Base-by-base conservation (phyloP, 2,329 filamentous ascomycete genomes). In the Aspergillus candidus region DNA sequence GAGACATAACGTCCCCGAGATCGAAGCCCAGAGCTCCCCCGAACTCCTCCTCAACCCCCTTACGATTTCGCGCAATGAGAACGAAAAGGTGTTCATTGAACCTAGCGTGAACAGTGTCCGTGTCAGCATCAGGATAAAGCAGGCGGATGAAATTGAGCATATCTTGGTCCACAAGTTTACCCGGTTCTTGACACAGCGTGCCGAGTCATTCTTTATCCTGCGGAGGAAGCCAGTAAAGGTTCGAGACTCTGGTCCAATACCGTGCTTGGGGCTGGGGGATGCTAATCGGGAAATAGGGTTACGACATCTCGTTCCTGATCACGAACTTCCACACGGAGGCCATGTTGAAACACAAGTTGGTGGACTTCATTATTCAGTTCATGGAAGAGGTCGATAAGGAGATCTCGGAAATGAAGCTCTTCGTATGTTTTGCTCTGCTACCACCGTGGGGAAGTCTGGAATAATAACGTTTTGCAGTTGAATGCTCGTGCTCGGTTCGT, bases 301-400 rank as follows among this genome's bases (percentile, higher is more conserved):
- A 98, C 68, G 93, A 98, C 60, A 98, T 98, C 58, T 96, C 90
- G 6, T 98, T 98, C 75, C 69, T 98, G 62, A 94, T 98, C 63
- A 98, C 93, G 37, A 98, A 98, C 72, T 94, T 93, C 75, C 93
- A 98, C 62, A 97, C 93, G 4, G 93, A 97, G 69, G 87, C 94
- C 66, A 95, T 98, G 89, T 70, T 97, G 65, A 97, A 97, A 76
- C 91, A 98, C 68, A 97, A 98, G 75, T 77, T 98, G 57, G 94
- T 98, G 30, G 93, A 98, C 68, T 98, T 98, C 62, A 94, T 98
- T 57, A 96, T 98, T 54, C 84, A 97, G 63, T 98, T 98, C 63
- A 97, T 98, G 91, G 91, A 98, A 70, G 93, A 98, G 68, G 94
- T 98, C 4, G 94, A 98, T 70, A 98, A 98, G 77, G 93, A 98